Base-by-base conservation (phyloP, 495 filamentous ascomycete species). In the Penicillium cataractarum region DNA sequence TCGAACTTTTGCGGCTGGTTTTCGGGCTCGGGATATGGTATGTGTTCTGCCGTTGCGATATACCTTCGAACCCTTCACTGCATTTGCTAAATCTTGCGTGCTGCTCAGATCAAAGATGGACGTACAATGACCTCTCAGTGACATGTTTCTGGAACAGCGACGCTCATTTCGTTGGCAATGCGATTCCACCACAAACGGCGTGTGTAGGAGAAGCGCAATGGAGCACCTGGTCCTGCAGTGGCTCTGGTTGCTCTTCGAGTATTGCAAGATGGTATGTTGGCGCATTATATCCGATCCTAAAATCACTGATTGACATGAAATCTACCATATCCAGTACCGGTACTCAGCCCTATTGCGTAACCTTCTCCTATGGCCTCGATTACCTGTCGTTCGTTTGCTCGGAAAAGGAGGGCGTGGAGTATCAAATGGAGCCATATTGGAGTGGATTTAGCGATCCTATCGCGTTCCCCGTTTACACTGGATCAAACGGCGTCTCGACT, bases 211-310 rank as follows among this genome's bases (percentile, higher is more conserved):
- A 46, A 46, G 42, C 42, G 8, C 42, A 46, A 46, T 46, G 42
- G 42, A 46, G 42, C 42, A 46, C 42, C 10, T 46, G 42, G 42
- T 46, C 42, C 42, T 46, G 42, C 42, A 46, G 42, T 46, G 42
- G 42, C 21, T 46, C 42, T 9, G 42, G 42, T 46, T 46, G 42
- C 13, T 46, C 42, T 24, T 46, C 42, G 19, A 46, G 42, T 46
- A 21, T 46, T 5, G 42, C 42, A 46, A 22, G 42, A 21, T 46
- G 42, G 42, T 46, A 46, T 12, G 42, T 46, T 24, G 21, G 42
- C 42, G 9, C 9, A 22, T 46, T 21, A 24, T 12, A 24, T 24
- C 42, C 3, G 42, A 24, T 24, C 19, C 42, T 24, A 3, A 5
- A 9, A 46, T 22, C 42, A 22, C 42, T 22, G 7, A 12, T 46